Evolutionary conservation across 139 green algal species (phyloP), one percentile per base, ranked within the genome.

Genomic region (Chlamydomonas schloesseri): DNA sequence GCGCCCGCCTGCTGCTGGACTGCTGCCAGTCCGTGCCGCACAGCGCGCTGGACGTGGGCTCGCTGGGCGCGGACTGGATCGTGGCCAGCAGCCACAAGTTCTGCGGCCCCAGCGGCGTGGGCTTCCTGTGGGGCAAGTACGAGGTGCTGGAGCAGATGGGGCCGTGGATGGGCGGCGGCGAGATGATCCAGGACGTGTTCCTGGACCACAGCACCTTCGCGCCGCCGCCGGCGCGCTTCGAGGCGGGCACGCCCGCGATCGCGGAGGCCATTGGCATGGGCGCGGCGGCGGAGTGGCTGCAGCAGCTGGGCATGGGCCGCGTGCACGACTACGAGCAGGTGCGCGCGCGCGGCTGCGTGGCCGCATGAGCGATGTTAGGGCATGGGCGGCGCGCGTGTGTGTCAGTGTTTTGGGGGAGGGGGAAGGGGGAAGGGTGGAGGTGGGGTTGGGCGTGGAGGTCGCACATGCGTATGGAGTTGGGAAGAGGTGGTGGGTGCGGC

Each of bases 181-280:
- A 99, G 90, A 99, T 99, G 98, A 99, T 99, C 50, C 74, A 87
- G 75, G 95, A 98, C 76, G 98, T 99, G 55, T 97, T 93, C 77
- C 86, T 99, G 65, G 94, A 98, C 78, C 92, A 95, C 64, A 98
- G 94, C 18, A 99, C 98, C 0, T 99, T 97, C 81, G 97, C 97
- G 0, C 84, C 93, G 42, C 97, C 98, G 9, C 98, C 98, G 13
- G 92, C 84, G 24, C 90, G 97, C 23, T 99, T 99, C 88, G 98
- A 99, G 91, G 96, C 98, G 0, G 98, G 98, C 73, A 99, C 98
- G 9, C 98, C 98, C 0, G 95, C 96, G 14, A 99, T 99, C 47
- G 97, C 92, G 14, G 96, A 98, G 83, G 93, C 93, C 53, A 95
- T 96, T 33, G 93, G 90, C 37, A 87, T 95, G 55, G 93, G 85